These are phyloP conservation scores for Blastomyces percursus DNA, from an alignment of 2,329 filamentous ascomycete species.

Conservation along the genomic window DNA sequence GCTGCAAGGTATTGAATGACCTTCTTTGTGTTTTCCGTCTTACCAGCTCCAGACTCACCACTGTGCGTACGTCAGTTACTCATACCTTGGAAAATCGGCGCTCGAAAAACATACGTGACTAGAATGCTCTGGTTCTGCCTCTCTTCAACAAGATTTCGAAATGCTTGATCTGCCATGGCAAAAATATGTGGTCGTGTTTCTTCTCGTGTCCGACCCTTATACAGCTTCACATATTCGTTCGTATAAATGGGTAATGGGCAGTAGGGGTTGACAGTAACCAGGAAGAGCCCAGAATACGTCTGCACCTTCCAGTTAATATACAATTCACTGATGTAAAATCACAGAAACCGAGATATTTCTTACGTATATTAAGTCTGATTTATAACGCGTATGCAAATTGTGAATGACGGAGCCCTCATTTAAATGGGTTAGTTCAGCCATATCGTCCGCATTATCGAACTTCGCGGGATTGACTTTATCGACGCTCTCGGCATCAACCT, in stretches of 20 bases:
- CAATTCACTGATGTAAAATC: not conserved
- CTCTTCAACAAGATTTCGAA: slow-evolving; percentile 89
- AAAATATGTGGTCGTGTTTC: slow-evolving; percentile 97
- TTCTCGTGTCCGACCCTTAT: slow-evolving; percentile 79
- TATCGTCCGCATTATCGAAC: slow-evolving; percentile 98
- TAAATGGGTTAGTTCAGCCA: slow-evolving; percentile 95
- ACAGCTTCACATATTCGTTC: slow-evolving; percentile 97
- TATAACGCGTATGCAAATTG: slow-evolving; percentile 89
- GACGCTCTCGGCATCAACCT: slow-evolving; percentile 73
- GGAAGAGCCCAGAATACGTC: slow-evolving; percentile 92
- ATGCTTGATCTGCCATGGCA: slow-evolving; percentile 93
- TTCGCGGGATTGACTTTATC: slow-evolving; percentile 99
- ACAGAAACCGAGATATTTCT: slow-evolving; percentile 17
- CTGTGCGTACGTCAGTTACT: slow-evolving; percentile 21
- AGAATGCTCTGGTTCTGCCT: slow-evolving; percentile 94
- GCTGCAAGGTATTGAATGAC: slow-evolving; percentile 97
- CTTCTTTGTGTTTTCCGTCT: slow-evolving; percentile 99
- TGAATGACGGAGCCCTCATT: slow-evolving; percentile 98
- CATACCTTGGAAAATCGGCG: not conserved
- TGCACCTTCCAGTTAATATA: slow-evolving; percentile 26
- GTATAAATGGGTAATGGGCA: slow-evolving; percentile 89
- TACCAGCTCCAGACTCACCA: slow-evolving; percentile 93
- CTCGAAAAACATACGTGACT: slow-evolving; percentile 53
- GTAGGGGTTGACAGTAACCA: slow-evolving; percentile 96
- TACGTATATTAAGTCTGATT: slow-evolving; percentile 83